phyloP scores from a whole-genome alignment of 2,329 filamentous ascomycete species.

The Neofusicoccum umdonicola region DNA sequence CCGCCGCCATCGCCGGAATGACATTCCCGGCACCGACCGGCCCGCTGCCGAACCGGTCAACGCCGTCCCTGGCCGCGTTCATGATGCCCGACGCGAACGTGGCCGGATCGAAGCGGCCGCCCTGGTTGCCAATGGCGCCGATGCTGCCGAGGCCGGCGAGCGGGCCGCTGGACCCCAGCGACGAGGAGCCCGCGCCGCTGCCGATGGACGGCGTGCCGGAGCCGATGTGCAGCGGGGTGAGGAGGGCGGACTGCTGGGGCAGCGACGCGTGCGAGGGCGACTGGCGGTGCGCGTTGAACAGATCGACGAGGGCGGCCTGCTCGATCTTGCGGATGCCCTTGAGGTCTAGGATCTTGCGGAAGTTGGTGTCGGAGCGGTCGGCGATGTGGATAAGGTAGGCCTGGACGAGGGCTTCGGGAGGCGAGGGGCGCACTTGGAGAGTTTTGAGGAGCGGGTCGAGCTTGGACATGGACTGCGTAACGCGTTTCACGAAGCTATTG shows the following conservation, averaged over 20 bases:
- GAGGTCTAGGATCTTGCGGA: constrained; percentile 91
- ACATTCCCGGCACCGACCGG: constrained; percentile 31
- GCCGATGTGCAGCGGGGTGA: constrained; percentile 37
- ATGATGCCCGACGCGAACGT: constrained; percentile 84
- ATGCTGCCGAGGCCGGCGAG: constrained; percentile 41
- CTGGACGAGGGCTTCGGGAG: constrained; percentile 90
- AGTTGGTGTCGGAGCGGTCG: constrained; percentile 90
- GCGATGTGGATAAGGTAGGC: constrained; percentile 97
- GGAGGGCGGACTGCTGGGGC: constrained; percentile 32
- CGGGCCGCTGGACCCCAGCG: constrained; percentile 45
- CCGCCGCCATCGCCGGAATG: constrained; percentile 25
- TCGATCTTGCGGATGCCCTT: constrained; percentile 86
- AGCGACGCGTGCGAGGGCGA: constrained; percentile 66
- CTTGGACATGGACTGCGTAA: constrained; percentile 78
- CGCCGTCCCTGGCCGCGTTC: constrained; percentile 80
- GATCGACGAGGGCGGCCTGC: constrained; percentile 76
- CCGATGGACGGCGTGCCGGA: constrained; percentile 35
- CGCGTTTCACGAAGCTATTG: constrained; percentile 76
- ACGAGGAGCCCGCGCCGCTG: constrained; percentile 41
- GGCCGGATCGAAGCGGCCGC: constrained; percentile 69
- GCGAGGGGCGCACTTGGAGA: constrained; percentile 86
- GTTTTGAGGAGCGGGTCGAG: constrained; percentile 94
- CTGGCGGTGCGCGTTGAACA: constrained; percentile 83
- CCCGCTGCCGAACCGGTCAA: constrained; percentile 69
- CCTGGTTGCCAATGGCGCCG: constrained; percentile 32